A percentile compares a stretch with the other conserved stretches of the same genome.
phyloP scores from a whole-genome alignment of 306 rosid species.

The Castanea mollissima region DNA sequence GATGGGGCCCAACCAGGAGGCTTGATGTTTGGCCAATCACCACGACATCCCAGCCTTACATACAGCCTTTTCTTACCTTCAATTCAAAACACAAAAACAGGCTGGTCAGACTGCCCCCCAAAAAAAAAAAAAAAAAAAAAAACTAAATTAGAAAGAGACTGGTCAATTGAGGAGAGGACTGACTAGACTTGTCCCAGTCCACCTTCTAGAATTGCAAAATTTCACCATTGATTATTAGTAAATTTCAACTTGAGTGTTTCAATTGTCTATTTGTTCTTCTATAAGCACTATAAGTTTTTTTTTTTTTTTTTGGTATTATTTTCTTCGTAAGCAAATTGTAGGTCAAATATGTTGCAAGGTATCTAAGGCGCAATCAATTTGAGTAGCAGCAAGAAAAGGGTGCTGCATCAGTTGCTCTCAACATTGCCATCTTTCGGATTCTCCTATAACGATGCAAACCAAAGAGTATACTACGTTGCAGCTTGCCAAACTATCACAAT shows the following conservation, averaged over 20 bases:
- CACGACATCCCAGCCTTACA: constrained; percentile 89
- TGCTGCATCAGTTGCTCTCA: not conserved
- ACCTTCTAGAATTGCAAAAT: not conserved
- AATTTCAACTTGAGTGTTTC: not conserved
- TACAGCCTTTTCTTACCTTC: constrained; percentile 84
- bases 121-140: too few relatives aligned
- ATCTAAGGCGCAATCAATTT: not conserved
- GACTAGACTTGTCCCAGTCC: not conserved
- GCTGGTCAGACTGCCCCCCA: too few relatives aligned
- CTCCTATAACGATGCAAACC: not conserved
- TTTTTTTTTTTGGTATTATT: not conserved
- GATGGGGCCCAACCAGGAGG: constrained; percentile 98
- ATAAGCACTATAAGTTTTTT: not conserved
- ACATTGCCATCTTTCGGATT: not conserved
- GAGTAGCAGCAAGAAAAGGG: not conserved
- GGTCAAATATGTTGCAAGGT: not conserved
- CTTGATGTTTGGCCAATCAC: constrained; percentile 95
- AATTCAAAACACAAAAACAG: constrained; percentile 26
- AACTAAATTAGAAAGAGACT: too few relatives aligned
- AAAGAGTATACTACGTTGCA: not conserved
- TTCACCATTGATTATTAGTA: not conserved
- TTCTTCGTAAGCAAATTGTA: not conserved
- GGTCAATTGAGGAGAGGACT: not conserved
- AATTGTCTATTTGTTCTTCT: not conserved
- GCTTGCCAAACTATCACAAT: not conserved